These are phyloP conservation scores for Solanum hybrid DNA, from an alignment of 305 asterid genomes.

Conservation along the genomic window DNA sequence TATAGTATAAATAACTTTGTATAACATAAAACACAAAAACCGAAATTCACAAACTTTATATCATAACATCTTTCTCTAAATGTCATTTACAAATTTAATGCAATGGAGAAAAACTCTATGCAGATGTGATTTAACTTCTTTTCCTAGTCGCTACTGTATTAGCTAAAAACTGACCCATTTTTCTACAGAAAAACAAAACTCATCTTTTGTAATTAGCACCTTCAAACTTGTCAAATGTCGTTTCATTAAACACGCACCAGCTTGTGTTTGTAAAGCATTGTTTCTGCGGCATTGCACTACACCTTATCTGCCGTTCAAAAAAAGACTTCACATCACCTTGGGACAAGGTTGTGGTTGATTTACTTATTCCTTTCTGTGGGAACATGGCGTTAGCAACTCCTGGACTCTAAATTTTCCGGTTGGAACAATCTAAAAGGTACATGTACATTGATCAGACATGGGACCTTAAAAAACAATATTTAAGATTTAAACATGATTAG, in stretches of 20 bases:
- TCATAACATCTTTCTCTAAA: not conserved
- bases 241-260: not conserved
- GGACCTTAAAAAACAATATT: not conserved
- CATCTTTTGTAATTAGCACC: not conserved
- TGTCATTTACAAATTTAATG: not conserved
- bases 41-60: not conserved
- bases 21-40: not conserved
- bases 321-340: not conserved
- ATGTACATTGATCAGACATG: conserved; percentile 6
- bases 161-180: not conserved
- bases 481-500: not conserved
- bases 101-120: not conserved
- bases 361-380: not conserved
- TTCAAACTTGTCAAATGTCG: not conserved
- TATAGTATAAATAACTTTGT: not conserved
- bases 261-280: conserved; percentile 1
- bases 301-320: not conserved
- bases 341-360: not conserved
- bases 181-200: not conserved
- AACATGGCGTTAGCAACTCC: not conserved
- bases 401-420: conserved; percentile 4
- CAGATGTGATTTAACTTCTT: not conserved
- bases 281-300: not conserved
- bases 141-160: not conserved
- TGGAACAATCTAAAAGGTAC: conserved; percentile 26